Percentiles rank a stretch among this genome's conserved stretches.
Conservation (phyloP, 495 filamentous ascomycete genomes). For the Niebla homalea region DNA sequence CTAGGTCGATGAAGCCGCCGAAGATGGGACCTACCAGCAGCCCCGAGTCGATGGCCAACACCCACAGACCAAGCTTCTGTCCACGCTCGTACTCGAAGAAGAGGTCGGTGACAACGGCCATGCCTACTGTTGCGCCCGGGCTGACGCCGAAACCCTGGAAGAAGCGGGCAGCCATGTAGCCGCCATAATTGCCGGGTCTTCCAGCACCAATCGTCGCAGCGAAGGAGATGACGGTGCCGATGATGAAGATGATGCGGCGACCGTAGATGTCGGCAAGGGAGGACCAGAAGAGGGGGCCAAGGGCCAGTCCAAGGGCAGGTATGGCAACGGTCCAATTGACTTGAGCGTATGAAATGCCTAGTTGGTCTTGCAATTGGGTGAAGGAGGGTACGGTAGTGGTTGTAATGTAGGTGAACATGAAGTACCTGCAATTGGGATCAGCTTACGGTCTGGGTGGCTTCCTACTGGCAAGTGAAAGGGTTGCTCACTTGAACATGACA, state of each 20-base stretch:
- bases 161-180: constrained; percentile 48
- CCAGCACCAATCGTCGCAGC: constrained; percentile 40
- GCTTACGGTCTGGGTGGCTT: background rate
- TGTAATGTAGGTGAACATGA: constrained; percentile 52
- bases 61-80: constrained; percentile 50
- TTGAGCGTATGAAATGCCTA: constrained; percentile 34
- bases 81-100: constrained; percentile 51
- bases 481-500: constrained; percentile 43
- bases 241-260: constrained; percentile 38
- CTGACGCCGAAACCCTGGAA: constrained; percentile 50
- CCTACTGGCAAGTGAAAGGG: background rate
- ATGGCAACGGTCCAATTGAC: constrained; percentile 54
- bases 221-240: constrained; percentile 41
- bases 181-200: constrained; percentile 28
- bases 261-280: constrained; percentile 46
- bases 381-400: constrained; percentile 50
- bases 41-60: constrained; percentile 43
- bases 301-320: constrained; percentile 42
- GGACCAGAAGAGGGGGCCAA: constrained; percentile 47
- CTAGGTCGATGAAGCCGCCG: constrained; percentile 41
- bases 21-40: constrained; percentile 44
- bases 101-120: constrained; percentile 40
- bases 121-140: constrained; percentile 45
- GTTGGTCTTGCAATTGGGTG: constrained; percentile 35
- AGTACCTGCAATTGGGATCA: constrained; percentile 31